Conservation (phyloP, 495 filamentous ascomycete species). For the Penicillium argentinense region DNA sequence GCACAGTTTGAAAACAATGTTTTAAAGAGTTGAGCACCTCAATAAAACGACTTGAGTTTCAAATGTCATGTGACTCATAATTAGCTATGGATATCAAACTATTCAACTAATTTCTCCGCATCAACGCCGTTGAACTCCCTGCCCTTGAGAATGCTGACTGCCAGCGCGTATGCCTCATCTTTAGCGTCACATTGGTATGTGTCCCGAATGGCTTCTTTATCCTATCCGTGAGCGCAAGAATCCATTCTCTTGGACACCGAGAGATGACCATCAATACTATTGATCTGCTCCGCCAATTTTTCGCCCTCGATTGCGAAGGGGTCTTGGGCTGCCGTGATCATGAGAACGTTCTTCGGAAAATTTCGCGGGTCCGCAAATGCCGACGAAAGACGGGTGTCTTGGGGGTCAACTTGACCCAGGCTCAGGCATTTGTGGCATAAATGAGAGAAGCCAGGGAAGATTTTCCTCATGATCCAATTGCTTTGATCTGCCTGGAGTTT, state of each 20-base stretch:
- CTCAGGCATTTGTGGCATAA: slow-evolving; percentile 29
- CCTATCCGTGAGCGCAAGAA: slow-evolving; percentile 43
- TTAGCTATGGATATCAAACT: no score
- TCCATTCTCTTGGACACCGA: slow-evolving; percentile 39
- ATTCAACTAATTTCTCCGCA: no score
- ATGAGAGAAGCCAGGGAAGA: slow-evolving; percentile 28
- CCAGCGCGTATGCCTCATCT: slow-evolving; percentile 36
- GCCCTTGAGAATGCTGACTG: slow-evolving; percentile 20
- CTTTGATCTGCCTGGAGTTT: slow-evolving; percentile 27
- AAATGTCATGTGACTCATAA: no score
- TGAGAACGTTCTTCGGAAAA: slow-evolving; percentile 39
- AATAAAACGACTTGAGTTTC: no score
- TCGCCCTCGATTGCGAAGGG: slow-evolving; percentile 42
- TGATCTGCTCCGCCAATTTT: slow-evolving; percentile 38
- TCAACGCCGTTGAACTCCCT: no score
- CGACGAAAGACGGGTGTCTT: slow-evolving; percentile 44
- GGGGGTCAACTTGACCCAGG: slow-evolving; percentile 20
- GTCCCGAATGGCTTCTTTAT: slow-evolving; percentile 31
- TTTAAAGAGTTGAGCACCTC: no score
- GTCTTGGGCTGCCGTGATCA: slow-evolving; percentile 44
- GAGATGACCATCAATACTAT: slow-evolving; percentile 26
- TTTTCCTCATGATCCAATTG: slow-evolving; percentile 28
- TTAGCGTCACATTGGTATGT: slow-evolving; percentile 31
- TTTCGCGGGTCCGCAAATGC: slow-evolving; percentile 31
- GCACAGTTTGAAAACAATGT: no score